Evolutionary conservation across 2,329 filamentous ascomycete genomes (phyloP), one percentile per base, ranked within the genome.

Genomic region (Daldinia sp.): DNA sequence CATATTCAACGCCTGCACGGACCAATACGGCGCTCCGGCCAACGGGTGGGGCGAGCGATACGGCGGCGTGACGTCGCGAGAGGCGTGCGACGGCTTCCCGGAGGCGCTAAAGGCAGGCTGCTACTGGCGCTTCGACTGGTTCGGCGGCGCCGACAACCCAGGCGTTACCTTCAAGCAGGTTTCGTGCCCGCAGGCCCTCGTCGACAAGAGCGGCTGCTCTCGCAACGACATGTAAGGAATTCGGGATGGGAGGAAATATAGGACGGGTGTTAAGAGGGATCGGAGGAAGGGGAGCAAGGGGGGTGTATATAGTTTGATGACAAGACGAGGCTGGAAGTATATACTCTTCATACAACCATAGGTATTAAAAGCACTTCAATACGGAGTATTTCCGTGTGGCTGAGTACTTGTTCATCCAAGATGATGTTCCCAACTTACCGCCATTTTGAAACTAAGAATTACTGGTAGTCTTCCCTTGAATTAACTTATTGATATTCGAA

Each of bases 61-160:
- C 74, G 87, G 86, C 47, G 86, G 87, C 49, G 78, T 88, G 65
- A 76, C 77, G 17, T 80, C 79, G 51, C 78, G 82, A 56, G 75
- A 76, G 51, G 80, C 83, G 29, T 89, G 86, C 76, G 77, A 80
- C 62, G 71, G 73, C 52, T 84, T 87, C 76, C 86, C 86, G 0
- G 76, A 72, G 34, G 76, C 79, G 34, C 78, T 89, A 52, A 82
- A 85, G 77, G 77, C 76, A 8, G 86, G 86, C 7, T 89, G 86
- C 76, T 78, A 82, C 73, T 89, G 86, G 84, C 84, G 86, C 63
- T 89, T 88, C 71, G 84, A 88, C 77, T 89, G 85, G 85, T 87
- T 88, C 76, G 71, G 79, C 66, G 82, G 82, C 64, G 81, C 85
- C 49, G 83, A 87, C 72, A 88, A 87, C 76, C 85, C 85, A 5